Base-by-base conservation (phyloP, 2,329 filamentous ascomycete genomes). In the Trichoderma sp. region DNA sequence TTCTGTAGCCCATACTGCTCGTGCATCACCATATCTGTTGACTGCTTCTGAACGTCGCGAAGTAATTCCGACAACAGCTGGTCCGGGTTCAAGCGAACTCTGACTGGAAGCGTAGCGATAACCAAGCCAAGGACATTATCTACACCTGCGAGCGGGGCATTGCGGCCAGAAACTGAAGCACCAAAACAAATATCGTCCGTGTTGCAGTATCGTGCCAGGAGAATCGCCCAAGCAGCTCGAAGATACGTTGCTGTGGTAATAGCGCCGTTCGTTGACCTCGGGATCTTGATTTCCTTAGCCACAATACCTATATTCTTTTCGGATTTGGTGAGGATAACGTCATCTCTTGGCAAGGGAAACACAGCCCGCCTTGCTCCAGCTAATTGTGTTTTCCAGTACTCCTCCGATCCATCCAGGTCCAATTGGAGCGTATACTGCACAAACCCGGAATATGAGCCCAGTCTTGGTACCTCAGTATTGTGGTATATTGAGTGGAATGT, bases 351-450 rank as follows among this genome's bases (percentile, higher is more conserved):
- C 9, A 50, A 6, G 22, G 61, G 58, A 6, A 64, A 68, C n/a
- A 42, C 17, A 15, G 35, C 32, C 9, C 48, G 42, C 17, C 66
- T 70, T 13, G 64, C 70, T 22, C 60, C 67, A 12, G 59, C 22
- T 5, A 72, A 68, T 17, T 69, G 67, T 9, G 39, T 58, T 34
- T 53, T 68, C 71, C 70, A 72, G 50, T 63, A 72, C 2, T 53
- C 12, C 13, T 19, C 27, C 2, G 66, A 63, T 25, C 10, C 39
- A 29, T 64, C 29, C 4, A 19, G 10, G 12, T 64, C 37, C 12
- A 54, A 48, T 15, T 52, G 34, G 13, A 68, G 59, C 8, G 54
- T 66, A 13, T 70, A 45, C 27, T 48, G 50, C 61, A 66, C 35
- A 61, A 66, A 65, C 3, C 19, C 9, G 13, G 34, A 53, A 17